A percentile compares a stretch with the other conserved stretches of the same genome.
phyloP scores from a whole-genome alignment of 805 yeast species.

The Candida piceae region DNA sequence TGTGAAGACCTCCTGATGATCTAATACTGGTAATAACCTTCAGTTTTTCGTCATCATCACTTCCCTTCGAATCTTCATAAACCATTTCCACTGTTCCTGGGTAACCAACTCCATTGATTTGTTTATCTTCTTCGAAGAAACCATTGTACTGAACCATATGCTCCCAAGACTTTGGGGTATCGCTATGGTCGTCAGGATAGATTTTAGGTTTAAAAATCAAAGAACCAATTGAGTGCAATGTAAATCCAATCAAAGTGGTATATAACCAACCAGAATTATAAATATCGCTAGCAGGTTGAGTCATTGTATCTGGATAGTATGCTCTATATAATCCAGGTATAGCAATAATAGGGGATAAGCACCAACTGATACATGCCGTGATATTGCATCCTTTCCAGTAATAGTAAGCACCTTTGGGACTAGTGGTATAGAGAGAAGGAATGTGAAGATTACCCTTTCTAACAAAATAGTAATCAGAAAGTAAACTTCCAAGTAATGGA shows the following conservation, averaged over 20 bases:
- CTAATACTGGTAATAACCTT: constrained; percentile 14
- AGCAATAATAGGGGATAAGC: constrained; percentile 18
- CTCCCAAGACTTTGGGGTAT: constrained; percentile 19
- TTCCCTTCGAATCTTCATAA: constrained; percentile 5
- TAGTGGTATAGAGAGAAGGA: constrained; percentile 16
- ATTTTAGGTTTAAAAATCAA: constrained; percentile 14
- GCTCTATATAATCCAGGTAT: constrained; percentile 28
- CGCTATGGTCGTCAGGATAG: constrained; percentile 17
- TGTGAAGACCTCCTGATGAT: constrained; percentile 14
- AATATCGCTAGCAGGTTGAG: constrained; percentile 17
- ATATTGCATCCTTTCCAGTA: constrained; percentile 14
- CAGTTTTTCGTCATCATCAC: constrained; percentile 9
- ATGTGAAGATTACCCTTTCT: constrained; percentile 18
- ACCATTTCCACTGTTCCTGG: constrained; percentile 13
- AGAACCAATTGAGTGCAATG: constrained; percentile 11
- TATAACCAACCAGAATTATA: constrained; percentile 23
- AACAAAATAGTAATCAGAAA: constrained; percentile 18
- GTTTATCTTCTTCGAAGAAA: constrained; percentile 22
- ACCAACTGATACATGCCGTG: constrained; percentile 17
- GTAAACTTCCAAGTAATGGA: constrained; percentile 17
- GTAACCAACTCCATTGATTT: constrained; percentile 22
- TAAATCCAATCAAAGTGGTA: constrained; percentile 15
- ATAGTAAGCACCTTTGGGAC: constrained; percentile 14
- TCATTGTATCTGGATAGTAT: constrained; percentile 13
- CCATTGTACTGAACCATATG: constrained; percentile 19